These are phyloP conservation scores for Corymbia citriodora DNA, from an alignment of 441 rosid species.

Conservation along the genomic window DNA sequence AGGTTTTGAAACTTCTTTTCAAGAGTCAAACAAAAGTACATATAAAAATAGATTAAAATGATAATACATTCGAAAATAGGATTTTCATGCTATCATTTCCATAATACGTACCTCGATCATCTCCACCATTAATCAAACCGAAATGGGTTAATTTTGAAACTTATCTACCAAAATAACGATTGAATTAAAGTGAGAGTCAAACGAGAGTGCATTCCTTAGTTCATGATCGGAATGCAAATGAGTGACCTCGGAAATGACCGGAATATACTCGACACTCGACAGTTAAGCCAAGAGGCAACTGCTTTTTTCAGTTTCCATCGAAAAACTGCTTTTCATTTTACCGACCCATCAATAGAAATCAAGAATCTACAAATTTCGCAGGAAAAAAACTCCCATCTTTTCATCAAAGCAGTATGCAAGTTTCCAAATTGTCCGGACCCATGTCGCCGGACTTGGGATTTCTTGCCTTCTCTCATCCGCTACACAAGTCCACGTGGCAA, in stretches of 20 bases:
- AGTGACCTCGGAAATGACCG: rapidly evolving
- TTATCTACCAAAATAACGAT: neutral
- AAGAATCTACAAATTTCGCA: neutral
- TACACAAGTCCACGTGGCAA: neutral
- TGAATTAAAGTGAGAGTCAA: neutral
- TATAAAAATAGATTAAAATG: no score
- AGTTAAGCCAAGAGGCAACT: neutral
- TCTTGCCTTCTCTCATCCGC: neutral
- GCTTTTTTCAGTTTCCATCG: neutral
- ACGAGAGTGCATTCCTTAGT: neutral
- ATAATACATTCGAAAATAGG: neutral
- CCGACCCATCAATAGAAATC: neutral
- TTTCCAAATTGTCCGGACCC: neutral
- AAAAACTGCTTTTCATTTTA: neutral
- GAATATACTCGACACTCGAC: rapidly evolving
- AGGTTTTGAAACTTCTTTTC: neutral
- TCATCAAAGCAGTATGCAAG: neutral
- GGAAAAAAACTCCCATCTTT: neutral
- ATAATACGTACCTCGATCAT: neutral
- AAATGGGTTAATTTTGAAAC: neutral
- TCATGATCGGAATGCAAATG: neutral
- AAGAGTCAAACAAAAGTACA: no score
- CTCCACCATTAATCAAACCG: neutral
- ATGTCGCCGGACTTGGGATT: neutral
- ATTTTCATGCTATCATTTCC: neutral